Conservation (phyloP, 2,329 filamentous ascomycete species). For the Bipolaris sorokiniana region DNA sequence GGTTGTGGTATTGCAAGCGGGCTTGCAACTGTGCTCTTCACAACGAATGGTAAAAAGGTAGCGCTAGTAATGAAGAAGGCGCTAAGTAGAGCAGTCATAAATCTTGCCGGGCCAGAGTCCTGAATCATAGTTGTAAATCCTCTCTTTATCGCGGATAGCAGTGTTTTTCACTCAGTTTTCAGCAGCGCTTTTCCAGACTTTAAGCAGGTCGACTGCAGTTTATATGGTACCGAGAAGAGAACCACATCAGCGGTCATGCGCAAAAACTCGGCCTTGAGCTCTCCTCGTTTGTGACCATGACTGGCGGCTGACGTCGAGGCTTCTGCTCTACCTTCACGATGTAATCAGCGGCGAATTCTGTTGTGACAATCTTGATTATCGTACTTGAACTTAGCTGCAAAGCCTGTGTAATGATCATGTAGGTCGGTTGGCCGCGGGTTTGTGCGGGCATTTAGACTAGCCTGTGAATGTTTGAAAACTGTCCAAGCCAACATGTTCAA, state of each 20-base stretch:
- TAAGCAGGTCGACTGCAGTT: neutral
- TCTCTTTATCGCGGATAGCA: neutral
- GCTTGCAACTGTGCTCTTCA: slow-evolving; percentile 6
- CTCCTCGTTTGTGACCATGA: slow-evolving; percentile 5
- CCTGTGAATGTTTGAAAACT: neutral
- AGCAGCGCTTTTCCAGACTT: neutral
- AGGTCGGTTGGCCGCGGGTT: neutral
- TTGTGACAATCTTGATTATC: neutral
- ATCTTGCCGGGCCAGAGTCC: slow-evolving; percentile 5
- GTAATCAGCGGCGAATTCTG: neutral
- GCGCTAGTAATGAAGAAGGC: slow-evolving; percentile 20
- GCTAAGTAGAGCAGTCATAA: slow-evolving; percentile 16
- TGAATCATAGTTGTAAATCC: neutral
- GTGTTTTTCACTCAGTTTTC: neutral
- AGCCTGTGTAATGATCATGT: neutral
- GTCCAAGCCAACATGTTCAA: neutral
- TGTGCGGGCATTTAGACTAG: neutral
- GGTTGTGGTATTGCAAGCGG: neutral
- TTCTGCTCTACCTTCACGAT: neutral
- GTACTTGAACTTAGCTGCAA: neutral
- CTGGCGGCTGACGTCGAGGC: neutral
- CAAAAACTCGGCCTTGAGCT: neutral
- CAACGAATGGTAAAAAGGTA: slow-evolving; percentile 21
- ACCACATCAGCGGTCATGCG: slow-evolving; percentile 7
- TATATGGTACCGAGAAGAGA: neutral